Conservation (phyloP, 768 basidiomycete species). For the Podaxis carcinomalis region DNA sequence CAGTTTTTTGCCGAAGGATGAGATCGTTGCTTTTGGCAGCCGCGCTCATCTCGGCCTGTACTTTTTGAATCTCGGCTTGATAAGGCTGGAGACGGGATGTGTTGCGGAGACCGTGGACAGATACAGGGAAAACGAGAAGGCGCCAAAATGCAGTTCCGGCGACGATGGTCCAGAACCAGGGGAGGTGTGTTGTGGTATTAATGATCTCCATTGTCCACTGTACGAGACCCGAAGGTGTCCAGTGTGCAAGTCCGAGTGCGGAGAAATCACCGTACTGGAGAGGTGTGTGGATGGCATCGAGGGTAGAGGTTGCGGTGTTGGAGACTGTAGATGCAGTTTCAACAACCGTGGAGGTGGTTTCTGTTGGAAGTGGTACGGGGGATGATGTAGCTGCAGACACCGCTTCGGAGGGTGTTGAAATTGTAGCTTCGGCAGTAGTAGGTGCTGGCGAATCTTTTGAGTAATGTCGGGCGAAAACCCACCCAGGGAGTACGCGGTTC, state of each 20-base stretch:
- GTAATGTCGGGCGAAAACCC: conserved; percentile 1
- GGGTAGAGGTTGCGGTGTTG: conserved; percentile 16
- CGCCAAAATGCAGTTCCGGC: conserved; percentile 61
- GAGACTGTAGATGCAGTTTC: conserved; percentile 1
- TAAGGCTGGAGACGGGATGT: conserved; percentile 57
- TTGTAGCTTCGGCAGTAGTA: neutral
- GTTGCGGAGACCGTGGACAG: conserved; percentile 52
- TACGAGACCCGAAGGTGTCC: conserved; percentile 62
- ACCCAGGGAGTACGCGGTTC: neutral
- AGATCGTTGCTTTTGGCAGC: conserved; percentile 31
- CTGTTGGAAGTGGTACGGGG: neutral
- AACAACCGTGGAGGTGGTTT: neutral
- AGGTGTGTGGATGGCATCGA: conserved; percentile 32
- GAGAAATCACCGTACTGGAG: conserved; percentile 72
- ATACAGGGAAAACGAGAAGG: conserved; percentile 53
- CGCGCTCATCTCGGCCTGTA: conserved; percentile 41
- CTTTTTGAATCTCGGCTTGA: conserved; percentile 44
- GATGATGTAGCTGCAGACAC: neutral
- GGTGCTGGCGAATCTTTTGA: conserved; percentile 10
- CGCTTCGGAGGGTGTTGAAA: neutral
- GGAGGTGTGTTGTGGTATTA: conserved; percentile 64
- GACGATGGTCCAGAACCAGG: conserved; percentile 85
- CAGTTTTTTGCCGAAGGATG: conserved; percentile 49
- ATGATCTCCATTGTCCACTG: conserved; percentile 63
- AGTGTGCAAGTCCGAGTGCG: conserved; percentile 57